Conservation (phyloP, 164 flowering plant species). For the Stephania cephalantha region DNA sequence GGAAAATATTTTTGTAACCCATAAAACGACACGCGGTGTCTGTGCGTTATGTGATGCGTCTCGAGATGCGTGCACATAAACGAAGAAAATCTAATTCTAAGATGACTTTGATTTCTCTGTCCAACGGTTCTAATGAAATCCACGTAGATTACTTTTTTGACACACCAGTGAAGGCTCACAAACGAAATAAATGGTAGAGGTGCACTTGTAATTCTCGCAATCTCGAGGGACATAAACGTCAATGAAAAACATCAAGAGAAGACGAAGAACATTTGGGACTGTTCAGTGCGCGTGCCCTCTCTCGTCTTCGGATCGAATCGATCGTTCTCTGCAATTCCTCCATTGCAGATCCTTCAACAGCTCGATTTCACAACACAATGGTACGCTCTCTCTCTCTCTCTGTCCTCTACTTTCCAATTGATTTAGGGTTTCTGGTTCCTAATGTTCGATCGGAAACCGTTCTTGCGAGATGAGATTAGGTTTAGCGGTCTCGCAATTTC, state of each 20-base stretch:
- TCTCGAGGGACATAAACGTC: neutral
- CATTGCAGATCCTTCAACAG: neutral
- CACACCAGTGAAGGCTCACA: neutral
- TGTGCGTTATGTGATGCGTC: too few species aligned
- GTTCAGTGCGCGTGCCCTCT: neutral
- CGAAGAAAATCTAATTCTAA: too few species aligned
- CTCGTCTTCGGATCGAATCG: neutral
- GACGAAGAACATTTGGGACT: too few species aligned
- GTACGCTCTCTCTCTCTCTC: neutral
- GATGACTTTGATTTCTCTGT: too few species aligned
- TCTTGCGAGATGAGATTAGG: too few species aligned
- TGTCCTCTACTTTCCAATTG: neutral
- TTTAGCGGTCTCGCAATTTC: too few species aligned
- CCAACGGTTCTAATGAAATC: neutral
- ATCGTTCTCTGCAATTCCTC: neutral
- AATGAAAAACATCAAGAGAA: too few species aligned
- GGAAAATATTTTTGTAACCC: too few species aligned
- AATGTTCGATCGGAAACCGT: too few species aligned
- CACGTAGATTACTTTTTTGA: neutral
- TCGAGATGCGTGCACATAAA: too few species aligned
- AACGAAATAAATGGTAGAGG: neutral
- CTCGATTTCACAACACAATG: neutral
- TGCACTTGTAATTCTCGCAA: neutral
- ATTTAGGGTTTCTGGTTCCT: conserved; percentile 5
- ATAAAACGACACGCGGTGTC: too few species aligned